A percentile compares a stretch with the other conserved stretches of the same genome.
phyloP scores from a whole-genome alignment of 2,329 filamentous ascomycete genomes.

The Clarireedia monteithiana region DNA sequence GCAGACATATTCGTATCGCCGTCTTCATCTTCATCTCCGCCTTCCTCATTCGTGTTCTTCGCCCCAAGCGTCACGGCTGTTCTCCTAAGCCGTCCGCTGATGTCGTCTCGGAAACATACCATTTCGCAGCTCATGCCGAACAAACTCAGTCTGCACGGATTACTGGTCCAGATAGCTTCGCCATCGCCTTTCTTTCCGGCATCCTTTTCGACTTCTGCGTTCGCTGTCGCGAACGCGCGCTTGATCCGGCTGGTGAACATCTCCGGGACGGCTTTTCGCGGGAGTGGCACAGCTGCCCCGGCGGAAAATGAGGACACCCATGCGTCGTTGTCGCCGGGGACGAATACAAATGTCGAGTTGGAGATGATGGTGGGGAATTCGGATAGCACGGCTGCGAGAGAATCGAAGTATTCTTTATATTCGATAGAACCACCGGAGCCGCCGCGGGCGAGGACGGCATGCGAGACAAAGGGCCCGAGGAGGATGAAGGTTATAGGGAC shows the following conservation, averaged over 20 bases:
- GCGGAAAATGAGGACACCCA: slow-evolving; percentile 83
- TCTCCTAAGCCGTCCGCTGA: slow-evolving; percentile 70
- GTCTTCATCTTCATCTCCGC: slow-evolving; percentile 24
- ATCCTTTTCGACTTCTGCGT: slow-evolving; percentile 54
- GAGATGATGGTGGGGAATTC: slow-evolving; percentile 79
- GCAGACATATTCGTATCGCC: slow-evolving; percentile 12
- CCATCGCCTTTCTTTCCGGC: slow-evolving; percentile 48
- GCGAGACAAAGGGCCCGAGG: slow-evolving; percentile 72
- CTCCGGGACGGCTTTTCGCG: slow-evolving; percentile 67
- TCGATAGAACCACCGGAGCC: slow-evolving; percentile 78
- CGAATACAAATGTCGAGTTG: slow-evolving; percentile 78
- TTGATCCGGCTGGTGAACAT: slow-evolving; percentile 85
- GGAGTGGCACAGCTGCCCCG: slow-evolving; percentile 63
- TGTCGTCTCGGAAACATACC: slow-evolving; percentile 79
- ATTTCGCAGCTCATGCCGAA: slow-evolving; percentile 88
- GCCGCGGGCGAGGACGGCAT: slow-evolving; percentile 59
- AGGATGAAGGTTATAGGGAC: slow-evolving; percentile 75
- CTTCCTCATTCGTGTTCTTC: slow-evolving; percentile 1
- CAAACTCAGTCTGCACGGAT: slow-evolving; percentile 72
- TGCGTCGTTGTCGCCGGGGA: slow-evolving; percentile 95
- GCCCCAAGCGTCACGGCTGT: slow-evolving; percentile 62
- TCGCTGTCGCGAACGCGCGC: slow-evolving; percentile 71
- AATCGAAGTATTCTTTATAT: slow-evolving; percentile 95
- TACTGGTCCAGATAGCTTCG: slow-evolving; percentile 80
- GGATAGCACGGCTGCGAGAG: slow-evolving; percentile 69